phyloP scores from a whole-genome alignment of 2,329 filamentous ascomycete genomes.

The Sclerotinia nivalis region DNA sequence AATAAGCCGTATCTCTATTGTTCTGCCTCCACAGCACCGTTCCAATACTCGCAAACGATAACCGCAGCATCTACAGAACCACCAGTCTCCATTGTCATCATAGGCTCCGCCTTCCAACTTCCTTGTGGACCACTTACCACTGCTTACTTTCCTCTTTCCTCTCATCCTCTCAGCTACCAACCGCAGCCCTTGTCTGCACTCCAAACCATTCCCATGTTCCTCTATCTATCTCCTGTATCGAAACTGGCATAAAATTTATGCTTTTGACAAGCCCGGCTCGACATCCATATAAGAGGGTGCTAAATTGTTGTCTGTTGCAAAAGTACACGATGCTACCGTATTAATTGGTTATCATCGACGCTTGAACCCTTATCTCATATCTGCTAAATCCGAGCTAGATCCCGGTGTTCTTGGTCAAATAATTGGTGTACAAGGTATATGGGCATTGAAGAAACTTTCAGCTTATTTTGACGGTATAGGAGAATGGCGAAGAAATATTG shows the following conservation, averaged over 20 bases:
- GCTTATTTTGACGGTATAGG: slow-evolving; percentile 52
- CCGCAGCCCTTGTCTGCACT: slow-evolving; percentile 49
- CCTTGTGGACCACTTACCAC: not conserved
- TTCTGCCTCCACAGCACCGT: not conserved
- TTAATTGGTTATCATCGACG: not conserved
- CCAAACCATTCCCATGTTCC: not conserved
- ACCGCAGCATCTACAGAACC: not conserved
- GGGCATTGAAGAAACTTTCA: slow-evolving; percentile 53
- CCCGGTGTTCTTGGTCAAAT: slow-evolving; percentile 47
- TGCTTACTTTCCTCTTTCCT: slow-evolving; percentile 36
- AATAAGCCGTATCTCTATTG: not conserved
- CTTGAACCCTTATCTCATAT: slow-evolving; percentile 1
- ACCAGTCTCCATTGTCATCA: slow-evolving; percentile 45
- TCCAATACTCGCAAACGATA: not conserved
- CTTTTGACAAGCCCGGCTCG: slow-evolving; percentile 59
- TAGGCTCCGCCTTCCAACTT: slow-evolving; percentile 46
- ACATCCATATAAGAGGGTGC: slow-evolving; percentile 48
- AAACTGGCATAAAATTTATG: slow-evolving; percentile 50
- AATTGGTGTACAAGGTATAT: slow-evolving; percentile 56
- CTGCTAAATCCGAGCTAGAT: not conserved
- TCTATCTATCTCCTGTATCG: slow-evolving; percentile 53
- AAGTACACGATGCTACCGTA: not conserved
- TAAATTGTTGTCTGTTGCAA: not conserved
- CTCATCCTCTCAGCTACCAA: slow-evolving; percentile 44
- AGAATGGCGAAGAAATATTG: slow-evolving; percentile 49